Conservation (phyloP, 2,329 filamentous ascomycete species). For the Ceratocystis destructans region DNA sequence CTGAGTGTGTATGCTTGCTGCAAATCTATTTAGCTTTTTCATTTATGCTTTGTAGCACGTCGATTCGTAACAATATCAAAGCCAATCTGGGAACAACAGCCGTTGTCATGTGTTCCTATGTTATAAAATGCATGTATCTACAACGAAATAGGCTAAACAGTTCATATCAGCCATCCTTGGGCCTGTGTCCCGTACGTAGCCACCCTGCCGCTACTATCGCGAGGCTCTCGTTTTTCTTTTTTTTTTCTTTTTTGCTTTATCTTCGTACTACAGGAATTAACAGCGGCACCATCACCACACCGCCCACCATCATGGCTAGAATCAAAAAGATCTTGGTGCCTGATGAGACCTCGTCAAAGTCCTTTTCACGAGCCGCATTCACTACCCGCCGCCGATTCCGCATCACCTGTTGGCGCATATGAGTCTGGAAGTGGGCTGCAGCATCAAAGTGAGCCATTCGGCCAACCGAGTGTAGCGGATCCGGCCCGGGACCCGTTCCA, state of each 20-base stretch:
- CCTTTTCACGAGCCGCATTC: neutral
- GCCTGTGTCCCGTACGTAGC: neutral
- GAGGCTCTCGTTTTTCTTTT: neutral
- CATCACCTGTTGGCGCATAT: constrained; percentile 46
- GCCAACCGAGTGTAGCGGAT: constrained; percentile 34
- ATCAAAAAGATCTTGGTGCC: constrained; percentile 8
- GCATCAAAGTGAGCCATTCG: constrained; percentile 64
- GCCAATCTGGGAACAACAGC: too few species aligned
- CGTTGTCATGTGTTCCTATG: too few species aligned
- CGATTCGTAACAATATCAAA: too few species aligned
- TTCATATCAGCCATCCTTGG: neutral
- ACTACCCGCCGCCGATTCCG: constrained; percentile 21
- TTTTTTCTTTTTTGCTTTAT: neutral
- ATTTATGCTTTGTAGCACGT: neutral
- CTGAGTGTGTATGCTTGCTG: too few species aligned
- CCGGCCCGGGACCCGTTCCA: constrained; percentile 46
- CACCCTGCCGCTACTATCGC: neutral
- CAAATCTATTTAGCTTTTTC: neutral
- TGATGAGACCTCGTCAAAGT: neutral
- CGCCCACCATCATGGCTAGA: constrained; percentile 12
- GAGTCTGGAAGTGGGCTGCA: constrained; percentile 57
- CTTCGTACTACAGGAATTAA: neutral
- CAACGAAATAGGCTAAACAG: neutral
- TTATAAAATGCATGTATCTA: neutral
- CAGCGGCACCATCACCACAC: constrained; percentile 12